Conservation (phyloP, 805 yeast species). For the Spathaspora hagerdaliae region DNA sequence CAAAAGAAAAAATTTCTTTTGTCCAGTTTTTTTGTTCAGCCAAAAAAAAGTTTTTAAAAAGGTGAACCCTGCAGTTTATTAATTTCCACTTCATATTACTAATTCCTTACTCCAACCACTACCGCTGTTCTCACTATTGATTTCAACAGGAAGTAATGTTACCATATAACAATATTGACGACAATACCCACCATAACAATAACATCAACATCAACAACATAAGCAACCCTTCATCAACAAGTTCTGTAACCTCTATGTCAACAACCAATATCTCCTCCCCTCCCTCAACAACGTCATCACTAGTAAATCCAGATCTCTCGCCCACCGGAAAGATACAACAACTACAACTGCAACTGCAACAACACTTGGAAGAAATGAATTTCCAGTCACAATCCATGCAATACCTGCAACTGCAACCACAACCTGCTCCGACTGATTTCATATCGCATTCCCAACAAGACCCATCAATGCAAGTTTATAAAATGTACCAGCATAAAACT, state of each 20-base stretch:
- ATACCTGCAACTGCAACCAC: slow-evolving; percentile 3
- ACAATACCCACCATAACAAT: background rate
- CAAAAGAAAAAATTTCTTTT: no score
- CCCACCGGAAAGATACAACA: slow-evolving; percentile 1
- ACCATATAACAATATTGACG: background rate
- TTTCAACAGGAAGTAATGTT: background rate
- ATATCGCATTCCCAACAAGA: background rate
- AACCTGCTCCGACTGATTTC: background rate
- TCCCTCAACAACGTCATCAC: background rate
- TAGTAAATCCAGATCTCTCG: background rate
- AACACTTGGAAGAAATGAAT: background rate
- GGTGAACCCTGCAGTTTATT: no score
- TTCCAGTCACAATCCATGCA: background rate
- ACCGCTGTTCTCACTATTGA: no score
- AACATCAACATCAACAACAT: background rate
- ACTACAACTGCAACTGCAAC: background rate
- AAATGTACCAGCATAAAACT: slow-evolving; percentile 39
- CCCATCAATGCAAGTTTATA: slow-evolving; percentile 14
- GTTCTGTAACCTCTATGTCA: background rate
- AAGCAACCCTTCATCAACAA: background rate
- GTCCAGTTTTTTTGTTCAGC: no score
- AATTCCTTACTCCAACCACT: no score
- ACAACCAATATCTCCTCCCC: background rate
- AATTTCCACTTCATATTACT: no score
- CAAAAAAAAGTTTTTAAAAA: no score